Evolutionary conservation across 2,329 filamentous ascomycete genomes (phyloP).

Genomic region (Epichloe elymi): DNA sequence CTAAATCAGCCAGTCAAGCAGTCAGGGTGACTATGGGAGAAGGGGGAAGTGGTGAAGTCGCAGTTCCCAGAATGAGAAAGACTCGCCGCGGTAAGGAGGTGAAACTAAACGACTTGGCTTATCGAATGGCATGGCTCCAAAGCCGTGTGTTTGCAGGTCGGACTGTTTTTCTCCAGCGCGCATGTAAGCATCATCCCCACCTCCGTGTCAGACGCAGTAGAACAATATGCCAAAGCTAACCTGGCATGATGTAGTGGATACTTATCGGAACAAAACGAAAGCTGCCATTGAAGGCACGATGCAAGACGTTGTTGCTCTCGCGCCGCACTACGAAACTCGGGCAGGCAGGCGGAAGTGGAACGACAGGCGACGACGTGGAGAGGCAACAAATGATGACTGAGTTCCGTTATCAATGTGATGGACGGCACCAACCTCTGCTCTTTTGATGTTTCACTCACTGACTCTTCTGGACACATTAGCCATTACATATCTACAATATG

Average conservation of each 20-base stretch:
- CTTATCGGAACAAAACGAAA: conserved; percentile 84
- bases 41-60: conserved; percentile 58
- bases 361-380: conserved; percentile 35
- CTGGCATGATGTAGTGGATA: conserved; percentile 56
- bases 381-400: conserved; percentile 18
- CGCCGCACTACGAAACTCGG: conserved; percentile 80
- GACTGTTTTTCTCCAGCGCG: conserved; percentile 80
- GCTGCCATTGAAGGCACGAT: conserved; percentile 67
- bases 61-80: conserved; percentile 61
- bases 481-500: no score
- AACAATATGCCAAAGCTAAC: neutral
- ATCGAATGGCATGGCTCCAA: conserved; percentile 94
- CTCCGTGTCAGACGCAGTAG: no score
- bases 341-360: conserved; percentile 69
- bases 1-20: conserved; percentile 24
- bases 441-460: no score
- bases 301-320: conserved; percentile 59
- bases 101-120: conserved; percentile 84
- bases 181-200: conserved; percentile 48
- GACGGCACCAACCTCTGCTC: neutral
- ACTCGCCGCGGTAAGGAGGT: conserved; percentile 66
- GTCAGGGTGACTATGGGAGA: conserved; percentile 53
- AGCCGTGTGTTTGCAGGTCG: conserved; percentile 80
- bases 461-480: no score
- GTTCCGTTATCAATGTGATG: neutral